Percentiles rank a stretch among this genome's conserved stretches.
Evolutionary conservation across 495 filamentous ascomycete species (phyloP).

Genomic region (Haplographium delicatum): DNA sequence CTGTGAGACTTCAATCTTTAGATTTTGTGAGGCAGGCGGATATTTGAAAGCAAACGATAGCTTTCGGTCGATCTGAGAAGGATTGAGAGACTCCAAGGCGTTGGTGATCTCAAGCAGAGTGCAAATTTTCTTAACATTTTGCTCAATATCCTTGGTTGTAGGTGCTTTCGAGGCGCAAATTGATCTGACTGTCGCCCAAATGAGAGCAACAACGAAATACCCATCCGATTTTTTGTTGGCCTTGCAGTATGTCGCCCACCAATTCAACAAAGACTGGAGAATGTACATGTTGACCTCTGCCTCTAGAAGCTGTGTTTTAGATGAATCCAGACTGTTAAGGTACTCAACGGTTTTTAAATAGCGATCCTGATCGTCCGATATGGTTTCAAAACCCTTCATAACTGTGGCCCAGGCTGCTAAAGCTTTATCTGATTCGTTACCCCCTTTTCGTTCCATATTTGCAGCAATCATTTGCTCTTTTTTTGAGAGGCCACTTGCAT

Average conservation of each 20-base stretch:
- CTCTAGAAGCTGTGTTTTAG: conserved; percentile 25
- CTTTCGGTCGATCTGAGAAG: conserved; percentile 18
- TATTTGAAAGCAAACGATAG: conserved; percentile 24
- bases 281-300: conserved; percentile 36
- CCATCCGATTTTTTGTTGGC: conserved; percentile 24
- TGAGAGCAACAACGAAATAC: conserved; percentile 28
- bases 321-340: conserved; percentile 26
- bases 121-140: conserved; percentile 20
- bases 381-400: conserved; percentile 26
- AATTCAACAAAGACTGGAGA: conserved; percentile 29
- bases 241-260: conserved; percentile 31
- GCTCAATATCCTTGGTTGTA: conserved; percentile 16
- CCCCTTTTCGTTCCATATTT: conserved; percentile 29
- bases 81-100: conserved; percentile 9
- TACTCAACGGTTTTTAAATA: conserved; percentile 30
- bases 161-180: conserved; percentile 17
- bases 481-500: conserved; percentile 20
- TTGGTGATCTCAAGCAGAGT: conserved; percentile 19
- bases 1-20: conserved; percentile 18
- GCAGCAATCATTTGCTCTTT: conserved; percentile 31
- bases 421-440: conserved; percentile 28
- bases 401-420: conserved; percentile 31
- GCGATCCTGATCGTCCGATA: conserved; percentile 24
- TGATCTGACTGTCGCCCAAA: conserved; percentile 25
- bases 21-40: conserved; percentile 5